A percentile compares a stretch with the other conserved stretches of the same genome.
Evolutionary conservation across 768 basidiomycete species (phyloP).

Genomic region (Leucocoprinus leucothites): DNA sequence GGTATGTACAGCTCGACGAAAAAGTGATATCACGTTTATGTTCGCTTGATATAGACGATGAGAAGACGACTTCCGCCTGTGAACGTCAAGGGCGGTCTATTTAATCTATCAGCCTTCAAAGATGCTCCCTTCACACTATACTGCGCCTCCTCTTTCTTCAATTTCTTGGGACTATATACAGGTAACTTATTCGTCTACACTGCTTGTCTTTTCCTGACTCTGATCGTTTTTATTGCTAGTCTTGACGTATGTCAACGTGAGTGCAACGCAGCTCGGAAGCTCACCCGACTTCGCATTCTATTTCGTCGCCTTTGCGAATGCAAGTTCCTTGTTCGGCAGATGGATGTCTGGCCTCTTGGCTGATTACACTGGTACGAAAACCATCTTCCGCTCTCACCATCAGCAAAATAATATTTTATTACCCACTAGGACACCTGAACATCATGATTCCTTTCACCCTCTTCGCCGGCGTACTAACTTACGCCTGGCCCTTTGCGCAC

Average conservation of each 20-base stretch:
- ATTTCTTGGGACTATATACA: conserved; percentile 71
- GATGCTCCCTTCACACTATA: conserved; percentile 53
- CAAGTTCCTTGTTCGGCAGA: conserved; percentile 60
- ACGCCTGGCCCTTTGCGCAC: conserved; percentile 66
- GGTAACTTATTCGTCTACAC: conserved; percentile 25
- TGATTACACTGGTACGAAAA: conserved; percentile 49
- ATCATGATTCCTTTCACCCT: conserved; percentile 64
- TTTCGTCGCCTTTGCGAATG: conserved; percentile 67
- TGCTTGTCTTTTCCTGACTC: not conserved
- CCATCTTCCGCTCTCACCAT: not conserved
- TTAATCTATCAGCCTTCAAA: conserved; percentile 53
- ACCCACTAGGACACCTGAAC: conserved; percentile 56
- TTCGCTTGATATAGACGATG: conserved; percentile 35
- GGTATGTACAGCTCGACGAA: conserved; percentile 20
- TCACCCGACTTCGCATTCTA: conserved; percentile 55
- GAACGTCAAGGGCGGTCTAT: conserved; percentile 51
- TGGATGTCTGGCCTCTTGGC: conserved; percentile 48
- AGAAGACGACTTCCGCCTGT: conserved; percentile 54
- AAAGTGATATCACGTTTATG: not conserved
- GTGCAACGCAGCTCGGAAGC: conserved; percentile 50
- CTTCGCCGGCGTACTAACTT: conserved; percentile 58
- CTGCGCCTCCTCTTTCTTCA: conserved; percentile 52
- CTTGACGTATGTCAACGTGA: conserved; percentile 66
- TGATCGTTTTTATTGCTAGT: conserved; percentile 38
- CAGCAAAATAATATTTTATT: too few relatives aligned